These are phyloP conservation scores for Neurospora terricola DNA, from an alignment of 495 filamentous ascomycete genomes.

Conservation along the genomic window DNA sequence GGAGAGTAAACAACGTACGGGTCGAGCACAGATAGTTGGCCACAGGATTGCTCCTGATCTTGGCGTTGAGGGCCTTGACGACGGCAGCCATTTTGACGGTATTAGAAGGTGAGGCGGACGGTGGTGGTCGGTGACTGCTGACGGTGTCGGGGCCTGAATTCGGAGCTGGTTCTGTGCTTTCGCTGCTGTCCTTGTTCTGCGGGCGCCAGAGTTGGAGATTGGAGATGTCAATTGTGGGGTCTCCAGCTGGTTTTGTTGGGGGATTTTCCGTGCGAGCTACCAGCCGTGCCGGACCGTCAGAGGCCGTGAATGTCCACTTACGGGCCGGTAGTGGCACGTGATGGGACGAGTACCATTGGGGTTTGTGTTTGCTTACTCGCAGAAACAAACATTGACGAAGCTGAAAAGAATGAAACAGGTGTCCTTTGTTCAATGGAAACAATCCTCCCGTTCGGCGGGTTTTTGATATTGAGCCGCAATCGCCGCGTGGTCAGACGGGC, in stretches of 20 bases:
- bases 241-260: background rate
- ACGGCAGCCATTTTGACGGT: conserved; percentile 60
- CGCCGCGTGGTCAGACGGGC: background rate
- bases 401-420: background rate
- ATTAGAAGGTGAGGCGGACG: background rate
- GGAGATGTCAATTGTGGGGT: background rate
- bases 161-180: background rate
- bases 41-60: conserved; percentile 81
- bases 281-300: background rate
- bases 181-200: background rate
- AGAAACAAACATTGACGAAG: background rate
- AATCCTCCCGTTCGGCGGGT: background rate
- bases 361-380: background rate
- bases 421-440: background rate
- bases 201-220: background rate
- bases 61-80: conserved; percentile 82
- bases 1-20: conserved; percentile 50
- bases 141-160: background rate
- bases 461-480: background rate
- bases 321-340: background rate
- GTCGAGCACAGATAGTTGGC: conserved; percentile 88
- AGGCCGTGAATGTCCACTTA: background rate
- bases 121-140: background rate
- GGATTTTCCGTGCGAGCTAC: background rate
- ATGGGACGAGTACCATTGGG: background rate